These are phyloP conservation scores for Suillus lakei DNA, from an alignment of 768 basidiomycete species.

Conservation along the genomic window DNA sequence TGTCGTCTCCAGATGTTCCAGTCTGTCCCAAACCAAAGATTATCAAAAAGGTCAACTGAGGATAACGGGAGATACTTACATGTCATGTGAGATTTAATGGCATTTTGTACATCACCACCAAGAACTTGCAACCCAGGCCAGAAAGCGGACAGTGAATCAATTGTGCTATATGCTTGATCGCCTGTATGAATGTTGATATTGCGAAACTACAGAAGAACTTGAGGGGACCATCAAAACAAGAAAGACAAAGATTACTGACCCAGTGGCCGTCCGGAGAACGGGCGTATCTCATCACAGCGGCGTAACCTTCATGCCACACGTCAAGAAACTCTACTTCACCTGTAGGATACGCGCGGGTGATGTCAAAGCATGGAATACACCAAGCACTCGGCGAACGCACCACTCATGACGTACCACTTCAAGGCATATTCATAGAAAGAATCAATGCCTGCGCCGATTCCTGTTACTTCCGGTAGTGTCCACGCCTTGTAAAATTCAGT, in stretches of 20 bases:
- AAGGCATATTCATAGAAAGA: conserved; percentile 95
- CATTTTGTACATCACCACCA: conserved; percentile 84
- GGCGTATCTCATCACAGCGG: conserved; percentile 84
- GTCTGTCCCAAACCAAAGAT: conserved; percentile 49
- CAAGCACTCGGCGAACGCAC: conserved; percentile 39
- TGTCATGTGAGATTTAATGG: conserved; percentile 88
- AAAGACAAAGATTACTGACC: conserved; percentile 46
- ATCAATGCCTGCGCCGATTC: conserved; percentile 94
- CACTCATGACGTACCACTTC: conserved; percentile 90
- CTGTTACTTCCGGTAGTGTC: conserved; percentile 75
- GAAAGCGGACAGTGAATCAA: conserved; percentile 97
- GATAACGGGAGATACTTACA: conserved; percentile 53
- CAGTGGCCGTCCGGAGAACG: conserved; percentile 86
- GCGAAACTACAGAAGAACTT: conserved; percentile 64
- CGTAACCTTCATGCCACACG: conserved; percentile 84
- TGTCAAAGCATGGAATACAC: conserved; percentile 23
- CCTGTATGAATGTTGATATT: conserved; percentile 82
- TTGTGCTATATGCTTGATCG: conserved; percentile 70
- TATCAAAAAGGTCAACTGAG: not conserved
- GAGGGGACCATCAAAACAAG: conserved; percentile 3
- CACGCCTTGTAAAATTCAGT: conserved; percentile 51
- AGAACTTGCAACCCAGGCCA: conserved; percentile 96
- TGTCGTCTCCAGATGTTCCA: conserved; percentile 93
- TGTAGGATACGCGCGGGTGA: conserved; percentile 25
- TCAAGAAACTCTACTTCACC: conserved; percentile 83